Evolutionary conservation across 2,329 filamentous ascomycete genomes (phyloP).

Genomic region (Venturia effusa): DNA sequence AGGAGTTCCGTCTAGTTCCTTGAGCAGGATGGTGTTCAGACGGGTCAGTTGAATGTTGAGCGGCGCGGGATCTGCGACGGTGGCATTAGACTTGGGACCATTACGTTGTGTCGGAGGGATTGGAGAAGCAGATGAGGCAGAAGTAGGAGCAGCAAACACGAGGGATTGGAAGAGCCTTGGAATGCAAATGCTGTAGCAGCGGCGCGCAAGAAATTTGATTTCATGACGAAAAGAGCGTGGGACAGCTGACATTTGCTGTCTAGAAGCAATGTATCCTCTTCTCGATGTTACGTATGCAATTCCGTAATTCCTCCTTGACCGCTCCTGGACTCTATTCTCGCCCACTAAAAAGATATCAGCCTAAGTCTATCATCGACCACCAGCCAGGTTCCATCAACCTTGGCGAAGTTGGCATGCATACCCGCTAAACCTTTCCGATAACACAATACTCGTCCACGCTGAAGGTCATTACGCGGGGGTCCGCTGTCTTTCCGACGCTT

Average conservation of each 20-base stretch:
- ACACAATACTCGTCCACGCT: too few species aligned
- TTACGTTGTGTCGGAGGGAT: conserved; percentile 34
- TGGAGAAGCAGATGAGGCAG: neutral
- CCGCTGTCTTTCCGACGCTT: too few species aligned
- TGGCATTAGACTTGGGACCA: conserved; percentile 42
- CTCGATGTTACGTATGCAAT: too few species aligned
- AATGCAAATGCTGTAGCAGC: neutral
- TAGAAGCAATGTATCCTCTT: too few species aligned
- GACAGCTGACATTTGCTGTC: neutral
- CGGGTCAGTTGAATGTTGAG: conserved; percentile 55
- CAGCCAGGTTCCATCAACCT: too few species aligned
- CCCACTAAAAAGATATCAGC: too few species aligned
- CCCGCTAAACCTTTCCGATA: too few species aligned
- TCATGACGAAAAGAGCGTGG: neutral
- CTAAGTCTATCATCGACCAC: too few species aligned
- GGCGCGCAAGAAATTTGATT: neutral
- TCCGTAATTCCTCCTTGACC: neutral
- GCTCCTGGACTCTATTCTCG: neutral
- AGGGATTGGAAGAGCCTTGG: neutral
- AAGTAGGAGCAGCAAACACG: neutral
- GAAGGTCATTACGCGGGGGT: too few species aligned
- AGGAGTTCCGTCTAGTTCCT: conserved; percentile 50
- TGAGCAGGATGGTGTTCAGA: conserved; percentile 53
- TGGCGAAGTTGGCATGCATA: too few species aligned
- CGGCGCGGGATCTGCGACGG: conserved; percentile 39